Evolutionary conservation across 108 stramenopile genomes (phyloP), one percentile per base, ranked within the genome.

Genomic region (Cyclotella choctawhatcheeana): DNA sequence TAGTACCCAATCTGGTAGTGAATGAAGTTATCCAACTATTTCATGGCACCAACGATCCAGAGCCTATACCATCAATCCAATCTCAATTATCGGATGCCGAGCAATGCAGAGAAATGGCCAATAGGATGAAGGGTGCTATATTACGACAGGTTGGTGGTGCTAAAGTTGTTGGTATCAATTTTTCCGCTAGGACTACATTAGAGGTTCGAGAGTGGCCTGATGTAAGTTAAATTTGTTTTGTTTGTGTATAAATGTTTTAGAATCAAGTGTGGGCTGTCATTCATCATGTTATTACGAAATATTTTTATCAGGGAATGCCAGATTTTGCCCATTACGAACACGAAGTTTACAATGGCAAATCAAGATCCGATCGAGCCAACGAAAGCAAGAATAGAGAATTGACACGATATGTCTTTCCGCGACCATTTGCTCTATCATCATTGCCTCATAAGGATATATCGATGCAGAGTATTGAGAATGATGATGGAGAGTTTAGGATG

Each of bases 401-500:
- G 44, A 43, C 67, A 45, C 74, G 92, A n/a, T 91, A 90, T 66
- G 76, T 81, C n/a, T 93, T 92, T 52, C 92, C 92, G 3, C 78
- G 95, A 29, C 95, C 92, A 12, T 92, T 93, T 79, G 88, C 88
- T 12, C 20, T 93, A 0, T 88, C 89, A 5, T 76, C 68, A 0
- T 68, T 96, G 43, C 92, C 89, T 1, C 87, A 88, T 24, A 77
- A 77, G 58, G 95, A 96, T 61, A 93, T 96, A 47, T 91, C 93
- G 10, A 96, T 96, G 95, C 93, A 93, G 69, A 88, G 85, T 52
- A 83, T 92, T 30, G 79, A 60, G 30, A 76, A 87, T 47, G 95
- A 96, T 60, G 89, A 93, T 75, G 94, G 94, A 29, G 95, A 96
- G 58, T 96, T 96, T 65, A 82, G 91, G 12, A 67, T 94, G 73